These are phyloP conservation scores for Karstenula rhodostoma DNA, from an alignment of 2,329 filamentous ascomycete species.

Conservation along the genomic window DNA sequence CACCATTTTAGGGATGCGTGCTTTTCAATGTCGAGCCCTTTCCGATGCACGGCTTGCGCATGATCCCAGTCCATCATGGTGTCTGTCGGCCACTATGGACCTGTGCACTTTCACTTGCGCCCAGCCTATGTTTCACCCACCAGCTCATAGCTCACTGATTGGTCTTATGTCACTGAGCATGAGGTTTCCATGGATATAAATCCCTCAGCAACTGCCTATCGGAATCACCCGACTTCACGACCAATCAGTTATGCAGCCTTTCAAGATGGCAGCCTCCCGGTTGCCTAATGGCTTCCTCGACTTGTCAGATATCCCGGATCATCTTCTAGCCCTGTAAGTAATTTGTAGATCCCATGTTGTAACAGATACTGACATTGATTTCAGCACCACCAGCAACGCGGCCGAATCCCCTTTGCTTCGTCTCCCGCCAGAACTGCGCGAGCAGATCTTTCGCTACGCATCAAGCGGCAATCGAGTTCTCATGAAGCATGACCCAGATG, in stretches of 20 bases:
- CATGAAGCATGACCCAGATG: no score
- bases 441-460: background rate
- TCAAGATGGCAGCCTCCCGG: background rate
- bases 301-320: background rate
- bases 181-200: background rate
- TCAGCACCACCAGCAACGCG: background rate
- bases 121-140: no score
- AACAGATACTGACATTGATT: background rate
- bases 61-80: no score
- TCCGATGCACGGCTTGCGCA: no score
- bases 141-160: no score
- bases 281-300: background rate
- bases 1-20: no score
- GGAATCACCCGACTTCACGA: no score
- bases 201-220: no score
- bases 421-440: background rate
- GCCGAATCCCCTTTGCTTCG: background rate
- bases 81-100: no score
- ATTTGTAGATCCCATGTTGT: background rate
- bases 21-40: no score
- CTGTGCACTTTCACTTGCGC: no score
- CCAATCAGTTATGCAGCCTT: background rate
- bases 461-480: background rate
- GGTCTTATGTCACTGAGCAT: no score
- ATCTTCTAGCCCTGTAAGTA: background rate